Base-by-base conservation (phyloP, 345 rosid genomes). In the Salix koriyanagi region DNA sequence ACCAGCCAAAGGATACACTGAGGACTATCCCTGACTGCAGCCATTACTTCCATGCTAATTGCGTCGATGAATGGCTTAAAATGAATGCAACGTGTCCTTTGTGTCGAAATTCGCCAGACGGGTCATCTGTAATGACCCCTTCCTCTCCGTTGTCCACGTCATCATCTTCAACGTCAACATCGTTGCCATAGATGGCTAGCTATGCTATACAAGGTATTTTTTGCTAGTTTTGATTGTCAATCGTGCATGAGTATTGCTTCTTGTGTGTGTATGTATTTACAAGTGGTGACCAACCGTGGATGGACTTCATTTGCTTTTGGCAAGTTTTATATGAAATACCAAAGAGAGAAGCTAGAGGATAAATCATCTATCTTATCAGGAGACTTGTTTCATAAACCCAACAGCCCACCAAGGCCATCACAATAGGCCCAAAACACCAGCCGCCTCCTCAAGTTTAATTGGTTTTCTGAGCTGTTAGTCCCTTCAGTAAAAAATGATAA, bases 31-130 rank as follows among this genome's bases (percentile, higher is more conserved):
- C 91, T 3, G 70, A 80, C 30, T 91, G 97, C 78, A 82, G 84
- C 70, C 97, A 91, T 25, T 85, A 83, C 78, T 92, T 89, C 77
- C 97, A 87, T 61, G 89, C 85, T 0, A 81, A 81, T 4, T 88
- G 97, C 71, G 79, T 91, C 13, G 87, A 91, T 67, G 85, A 83
- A 74, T 92, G 94, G 94, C 86, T 92, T 46, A 81, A 75, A 71
- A 30, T 80, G 75, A 91, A 89, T 25, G 86, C 85, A 0, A 79
- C 92, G 2, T 89, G 92, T 74, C 94, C 94, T 0, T 19, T 90
- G 30, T 92, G 95, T 74, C 85, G 94, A 36, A 88, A 91, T 46
- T 83, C 84, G 5, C 91, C 86, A 0, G 88, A 83, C 6, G 46
- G 60, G 18, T 61, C 76, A 13, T 32, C 34, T 19, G 12, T 9